Evolutionary conservation across 352 stramenopile genomes (phyloP).

Genomic region (Phytophthora uliginosa): DNA sequence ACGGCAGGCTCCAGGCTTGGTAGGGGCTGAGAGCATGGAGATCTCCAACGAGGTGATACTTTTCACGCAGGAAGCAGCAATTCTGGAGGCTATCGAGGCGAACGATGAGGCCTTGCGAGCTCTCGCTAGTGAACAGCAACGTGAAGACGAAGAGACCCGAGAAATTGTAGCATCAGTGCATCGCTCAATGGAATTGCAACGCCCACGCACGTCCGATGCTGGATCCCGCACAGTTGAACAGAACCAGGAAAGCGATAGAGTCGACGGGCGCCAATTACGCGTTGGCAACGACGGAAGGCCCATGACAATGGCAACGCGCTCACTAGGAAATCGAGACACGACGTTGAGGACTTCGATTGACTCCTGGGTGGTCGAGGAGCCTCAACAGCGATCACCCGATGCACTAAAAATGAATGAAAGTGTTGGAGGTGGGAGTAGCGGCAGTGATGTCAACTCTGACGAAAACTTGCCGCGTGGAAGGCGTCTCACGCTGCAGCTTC

Average conservation of each 20-base stretch:
- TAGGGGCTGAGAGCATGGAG: constrained; percentile 60
- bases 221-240: constrained; percentile 26
- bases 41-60: constrained; percentile 87
- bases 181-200: constrained; percentile 54
- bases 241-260: constrained; percentile 27
- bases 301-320: constrained; percentile 52
- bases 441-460: constrained; percentile 13
- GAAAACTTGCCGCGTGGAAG: constrained; percentile 55
- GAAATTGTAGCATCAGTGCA: constrained; percentile 46
- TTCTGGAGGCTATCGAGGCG: constrained; percentile 76
- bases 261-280: neutral
- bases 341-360: constrained; percentile 54
- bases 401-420: constrained; percentile 45
- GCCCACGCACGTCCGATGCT: constrained; percentile 68
- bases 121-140: constrained; percentile 47
- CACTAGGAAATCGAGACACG: neutral
- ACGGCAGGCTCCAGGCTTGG: constrained; percentile 68
- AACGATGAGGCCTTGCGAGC: constrained; percentile 55
- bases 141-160: constrained; percentile 56
- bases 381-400: constrained; percentile 56
- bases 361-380: constrained; percentile 56
- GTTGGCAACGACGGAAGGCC: constrained; percentile 43
- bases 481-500: constrained; percentile 59
- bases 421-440: constrained; percentile 14
- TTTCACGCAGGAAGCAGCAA: constrained; percentile 79